Percentiles rank a stretch among this genome's conserved stretches.
Conservation (phyloP, 73 alveolate genomes). For the Paramecium bursaria region DNA sequence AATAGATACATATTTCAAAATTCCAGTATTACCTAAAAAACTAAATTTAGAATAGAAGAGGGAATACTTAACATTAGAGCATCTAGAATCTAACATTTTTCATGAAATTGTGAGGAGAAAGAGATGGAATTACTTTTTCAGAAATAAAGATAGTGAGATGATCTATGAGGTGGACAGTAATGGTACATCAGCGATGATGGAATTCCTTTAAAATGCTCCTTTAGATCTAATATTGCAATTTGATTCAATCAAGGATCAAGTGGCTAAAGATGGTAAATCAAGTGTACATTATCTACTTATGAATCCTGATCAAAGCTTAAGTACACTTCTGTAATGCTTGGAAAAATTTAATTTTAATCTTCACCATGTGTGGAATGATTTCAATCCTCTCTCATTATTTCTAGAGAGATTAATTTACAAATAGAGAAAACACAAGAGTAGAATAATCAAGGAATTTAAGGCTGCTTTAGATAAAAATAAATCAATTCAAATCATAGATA, state of each 20-base stretch:
- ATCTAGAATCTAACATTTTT: conserved; percentile 24
- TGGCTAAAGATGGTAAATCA: not conserved
- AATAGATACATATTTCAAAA: conserved; percentile 41
- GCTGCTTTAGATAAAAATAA: conserved; percentile 28
- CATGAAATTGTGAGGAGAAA: conserved; percentile 59
- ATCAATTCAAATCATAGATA: conserved; percentile 4
- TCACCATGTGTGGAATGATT: conserved; percentile 41
- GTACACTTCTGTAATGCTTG: not conserved
- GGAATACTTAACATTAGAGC: conserved; percentile 9
- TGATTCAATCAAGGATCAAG: conserved; percentile 1
- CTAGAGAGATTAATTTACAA: conserved; percentile 33
- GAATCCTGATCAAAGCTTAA: conserved; percentile 45
- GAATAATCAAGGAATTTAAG: conserved; percentile 39
- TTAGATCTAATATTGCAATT: conserved; percentile 13
- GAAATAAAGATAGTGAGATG: conserved; percentile 4
- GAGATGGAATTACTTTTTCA: conserved; percentile 45
- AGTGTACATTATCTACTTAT: conserved; percentile 19
- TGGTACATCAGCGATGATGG: conserved; percentile 57
- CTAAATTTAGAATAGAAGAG: conserved; percentile 10
- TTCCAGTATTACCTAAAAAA: conserved; percentile 31
- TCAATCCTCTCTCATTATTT: conserved; percentile 37
- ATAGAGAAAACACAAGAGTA: conserved; percentile 51
- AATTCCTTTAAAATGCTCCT: conserved; percentile 47
- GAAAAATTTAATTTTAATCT: conserved; percentile 13
- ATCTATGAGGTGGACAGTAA: conserved; percentile 27